Percentiles rank a stretch among this genome's conserved stretches.
Conservation (phyloP, 768 basidiomycete species). For the Baorangia bicolor region DNA sequence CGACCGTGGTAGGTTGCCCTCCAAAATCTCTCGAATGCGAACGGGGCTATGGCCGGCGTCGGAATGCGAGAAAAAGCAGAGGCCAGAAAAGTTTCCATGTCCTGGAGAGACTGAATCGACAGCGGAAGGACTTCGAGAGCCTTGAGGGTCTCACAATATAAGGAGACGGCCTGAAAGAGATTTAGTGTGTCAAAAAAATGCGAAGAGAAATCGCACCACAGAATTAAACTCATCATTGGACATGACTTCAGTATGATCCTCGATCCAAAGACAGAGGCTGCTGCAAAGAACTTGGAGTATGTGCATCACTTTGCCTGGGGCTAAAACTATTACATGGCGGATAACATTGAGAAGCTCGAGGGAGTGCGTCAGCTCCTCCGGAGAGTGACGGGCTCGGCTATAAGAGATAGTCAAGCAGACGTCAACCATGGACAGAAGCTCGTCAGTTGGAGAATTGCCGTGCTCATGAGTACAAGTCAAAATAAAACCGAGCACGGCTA, state of each 20-base stretch:
- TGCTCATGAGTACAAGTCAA: slow-evolving; percentile 8
- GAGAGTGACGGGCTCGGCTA: slow-evolving; percentile 16
- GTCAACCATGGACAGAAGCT: slow-evolving; percentile 32
- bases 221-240: slow-evolving; percentile 45
- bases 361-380: slow-evolving; percentile 28
- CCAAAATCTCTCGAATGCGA: slow-evolving; percentile 60
- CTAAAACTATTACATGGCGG: slow-evolving; percentile 33
- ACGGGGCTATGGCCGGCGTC: slow-evolving; percentile 46
- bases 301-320: slow-evolving; percentile 29
- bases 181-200: background rate
- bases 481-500: slow-evolving; percentile 18
- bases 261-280: slow-evolving; percentile 52
- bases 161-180: slow-evolving; percentile 25
- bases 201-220: slow-evolving; percentile 39
- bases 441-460: slow-evolving; percentile 11
- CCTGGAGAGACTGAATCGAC: slow-evolving; percentile 40
- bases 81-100: slow-evolving; percentile 45
- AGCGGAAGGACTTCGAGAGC: slow-evolving; percentile 39
- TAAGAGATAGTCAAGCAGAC: slow-evolving; percentile 37
- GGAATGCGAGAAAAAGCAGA: slow-evolving; percentile 52
- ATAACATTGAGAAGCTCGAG: slow-evolving; percentile 39
- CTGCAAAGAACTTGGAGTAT: slow-evolving; percentile 39
- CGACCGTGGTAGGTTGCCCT: slow-evolving; percentile 49
- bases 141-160: slow-evolving; percentile 48
- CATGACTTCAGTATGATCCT: slow-evolving; percentile 43